phyloP scores from a whole-genome alignment of 257 asterid species.

The Echites panduratus region DNA sequence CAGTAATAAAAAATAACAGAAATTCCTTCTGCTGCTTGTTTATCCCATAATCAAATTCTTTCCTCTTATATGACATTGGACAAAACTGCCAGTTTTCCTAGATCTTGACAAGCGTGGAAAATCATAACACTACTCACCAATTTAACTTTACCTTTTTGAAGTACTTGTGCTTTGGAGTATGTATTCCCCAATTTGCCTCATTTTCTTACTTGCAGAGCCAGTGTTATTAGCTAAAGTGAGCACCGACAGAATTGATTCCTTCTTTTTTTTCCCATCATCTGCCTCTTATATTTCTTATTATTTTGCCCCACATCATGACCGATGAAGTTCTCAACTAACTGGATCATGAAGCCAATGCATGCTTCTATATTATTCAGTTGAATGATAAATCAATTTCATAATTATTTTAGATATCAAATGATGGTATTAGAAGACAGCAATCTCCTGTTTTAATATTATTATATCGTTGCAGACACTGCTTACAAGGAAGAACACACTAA shows the following conservation, averaged over 20 bases:
- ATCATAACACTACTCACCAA: background rate
- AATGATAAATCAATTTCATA: background rate
- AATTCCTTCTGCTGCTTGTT: background rate
- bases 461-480: slow-evolving; percentile 64
- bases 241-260: background rate
- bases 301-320: background rate
- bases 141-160: background rate
- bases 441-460: background rate
- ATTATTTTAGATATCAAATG: background rate
- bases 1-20: background rate
- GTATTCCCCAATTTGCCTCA: background rate
- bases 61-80: background rate
- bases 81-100: background rate
- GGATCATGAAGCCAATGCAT: background rate
- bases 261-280: background rate
- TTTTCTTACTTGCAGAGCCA: background rate
- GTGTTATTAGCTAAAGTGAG: background rate
- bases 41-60: background rate
- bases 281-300: background rate
- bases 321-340: background rate
- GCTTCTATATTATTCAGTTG: background rate
- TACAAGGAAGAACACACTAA: slow-evolving; percentile 80
- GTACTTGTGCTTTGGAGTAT: background rate
- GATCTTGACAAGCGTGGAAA: background rate
- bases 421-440: background rate